Conservation (phyloP, 495 filamentous ascomycete genomes). For the Extremus antarcticus region DNA sequence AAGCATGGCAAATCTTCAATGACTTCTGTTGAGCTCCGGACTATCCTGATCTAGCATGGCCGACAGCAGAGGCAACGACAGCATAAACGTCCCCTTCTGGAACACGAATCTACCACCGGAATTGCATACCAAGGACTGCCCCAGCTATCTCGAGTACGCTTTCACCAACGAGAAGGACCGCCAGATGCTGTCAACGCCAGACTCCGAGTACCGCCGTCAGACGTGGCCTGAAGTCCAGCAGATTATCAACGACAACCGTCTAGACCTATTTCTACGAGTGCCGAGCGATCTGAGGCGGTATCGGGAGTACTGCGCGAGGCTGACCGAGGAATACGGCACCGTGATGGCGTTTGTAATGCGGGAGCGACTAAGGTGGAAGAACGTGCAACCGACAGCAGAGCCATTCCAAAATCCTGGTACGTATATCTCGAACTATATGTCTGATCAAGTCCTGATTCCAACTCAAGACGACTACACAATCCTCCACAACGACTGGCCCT, state of each 20-base stretch:
- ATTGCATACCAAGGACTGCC: slow-evolving; percentile 53
- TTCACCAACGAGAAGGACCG: slow-evolving; percentile 45
- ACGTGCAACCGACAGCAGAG: slow-evolving; percentile 26
- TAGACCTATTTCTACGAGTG: slow-evolving; percentile 64
- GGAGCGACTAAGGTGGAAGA: slow-evolving; percentile 60
- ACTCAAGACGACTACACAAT: slow-evolving; percentile 71
- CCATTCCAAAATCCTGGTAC: slow-evolving; percentile 28
- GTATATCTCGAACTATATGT: no score
- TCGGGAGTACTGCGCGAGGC: slow-evolving; percentile 62
- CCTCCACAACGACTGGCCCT: slow-evolving; percentile 85
- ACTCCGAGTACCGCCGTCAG: slow-evolving; percentile 45
- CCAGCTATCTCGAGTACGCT: slow-evolving; percentile 49
- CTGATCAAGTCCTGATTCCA: slow-evolving; percentile 29
- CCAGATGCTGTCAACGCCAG: slow-evolving; percentile 53
- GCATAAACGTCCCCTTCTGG: slow-evolving; percentile 46
- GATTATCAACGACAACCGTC: slow-evolving; percentile 56
- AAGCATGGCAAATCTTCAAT: no score
- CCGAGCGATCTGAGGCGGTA: slow-evolving; percentile 79
- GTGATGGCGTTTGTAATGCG: slow-evolving; percentile 67
- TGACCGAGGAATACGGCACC: slow-evolving; percentile 60
- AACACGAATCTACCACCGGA: slow-evolving; percentile 59
- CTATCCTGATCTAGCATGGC: not conserved
- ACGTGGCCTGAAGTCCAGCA: slow-evolving; percentile 54
- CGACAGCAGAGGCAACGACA: not conserved
- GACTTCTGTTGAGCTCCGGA: not conserved